Percentiles rank a stretch among this genome's conserved stretches.
Conservation (phyloP, 2,329 filamentous ascomycete species). For the Pseudogymnoascus sp. region DNA sequence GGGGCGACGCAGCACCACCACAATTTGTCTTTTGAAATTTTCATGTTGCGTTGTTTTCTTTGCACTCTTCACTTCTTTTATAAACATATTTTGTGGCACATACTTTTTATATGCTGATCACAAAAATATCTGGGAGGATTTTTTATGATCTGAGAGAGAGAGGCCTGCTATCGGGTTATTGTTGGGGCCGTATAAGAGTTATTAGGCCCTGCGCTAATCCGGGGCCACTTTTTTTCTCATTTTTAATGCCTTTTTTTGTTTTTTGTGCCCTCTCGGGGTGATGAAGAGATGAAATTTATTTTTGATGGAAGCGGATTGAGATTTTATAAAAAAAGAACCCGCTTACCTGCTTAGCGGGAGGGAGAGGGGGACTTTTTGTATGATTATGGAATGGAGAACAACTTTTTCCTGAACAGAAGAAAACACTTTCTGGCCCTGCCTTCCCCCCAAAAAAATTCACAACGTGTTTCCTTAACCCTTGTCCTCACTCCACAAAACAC, state of each 20-base stretch:
- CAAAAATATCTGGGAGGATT: not conserved
- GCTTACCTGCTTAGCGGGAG: conserved; percentile 6
- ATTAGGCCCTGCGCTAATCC: conserved; percentile 3
- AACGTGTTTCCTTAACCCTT: not conserved
- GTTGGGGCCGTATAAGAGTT: not conserved
- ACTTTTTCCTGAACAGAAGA: not conserved
- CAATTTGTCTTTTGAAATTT: not conserved
- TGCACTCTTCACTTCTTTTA: not conserved
- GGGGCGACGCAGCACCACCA: not conserved
- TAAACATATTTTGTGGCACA: conserved; percentile 1
- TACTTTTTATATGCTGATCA: not conserved
- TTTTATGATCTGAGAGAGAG: not conserved
- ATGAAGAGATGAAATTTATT: not conserved
- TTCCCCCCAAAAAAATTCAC: not conserved
- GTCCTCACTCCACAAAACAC: not conserved
- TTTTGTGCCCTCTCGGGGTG: not conserved
- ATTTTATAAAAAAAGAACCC: not conserved
- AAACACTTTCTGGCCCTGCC: not conserved
- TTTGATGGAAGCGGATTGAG: not conserved
- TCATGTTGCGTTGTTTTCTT: not conserved
- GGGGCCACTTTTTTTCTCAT: not conserved
- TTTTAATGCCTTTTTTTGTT: not conserved
- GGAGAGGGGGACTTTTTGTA: not conserved
- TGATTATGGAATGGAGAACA: conserved; percentile 7
- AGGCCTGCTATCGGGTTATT: not conserved